phyloP scores from a whole-genome alignment of 2,329 filamentous ascomycete species.

The Cladorrhinum sp. region DNA sequence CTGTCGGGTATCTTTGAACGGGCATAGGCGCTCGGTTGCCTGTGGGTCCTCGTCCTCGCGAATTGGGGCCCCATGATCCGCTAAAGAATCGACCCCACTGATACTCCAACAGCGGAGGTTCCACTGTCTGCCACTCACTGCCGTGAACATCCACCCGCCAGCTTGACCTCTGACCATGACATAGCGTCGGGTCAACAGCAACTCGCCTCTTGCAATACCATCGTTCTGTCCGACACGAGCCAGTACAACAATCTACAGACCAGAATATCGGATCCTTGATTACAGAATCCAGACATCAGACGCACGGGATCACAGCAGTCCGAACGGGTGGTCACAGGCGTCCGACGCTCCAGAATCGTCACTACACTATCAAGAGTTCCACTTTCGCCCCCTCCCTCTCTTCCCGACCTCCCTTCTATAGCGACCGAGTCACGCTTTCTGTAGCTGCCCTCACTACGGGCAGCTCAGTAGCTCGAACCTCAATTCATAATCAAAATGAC shows the following conservation, averaged over 20 bases:
- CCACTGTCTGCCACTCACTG: background rate
- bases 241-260: background rate
- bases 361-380: background rate
- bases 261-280: too few species aligned
- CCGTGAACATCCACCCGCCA: conserved; percentile 1
- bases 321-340: background rate
- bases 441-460: conserved; percentile 15
- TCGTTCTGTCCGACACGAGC: background rate
- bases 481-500: conserved; percentile 36
- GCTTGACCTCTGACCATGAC: conserved; percentile 18
- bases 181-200: conserved; percentile 8
- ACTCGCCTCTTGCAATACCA: background rate
- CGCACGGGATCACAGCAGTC: background rate
- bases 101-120: background rate
- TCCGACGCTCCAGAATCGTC: background rate
- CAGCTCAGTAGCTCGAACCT: conserved; percentile 13
- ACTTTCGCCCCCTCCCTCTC: conserved; percentile 8
- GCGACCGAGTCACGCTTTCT: conserved; percentile 3
- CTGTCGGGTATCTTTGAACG: background rate
- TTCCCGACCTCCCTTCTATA: conserved; percentile 11
- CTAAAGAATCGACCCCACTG: conserved; percentile 14
- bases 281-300: background rate
- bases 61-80: conserved; percentile 16
- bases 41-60: conserved; percentile 7
- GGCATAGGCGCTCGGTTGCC: conserved; percentile 5